Evolutionary conservation across 768 basidiomycete genomes (phyloP).

Genomic region (Tubosaeta sp.): DNA sequence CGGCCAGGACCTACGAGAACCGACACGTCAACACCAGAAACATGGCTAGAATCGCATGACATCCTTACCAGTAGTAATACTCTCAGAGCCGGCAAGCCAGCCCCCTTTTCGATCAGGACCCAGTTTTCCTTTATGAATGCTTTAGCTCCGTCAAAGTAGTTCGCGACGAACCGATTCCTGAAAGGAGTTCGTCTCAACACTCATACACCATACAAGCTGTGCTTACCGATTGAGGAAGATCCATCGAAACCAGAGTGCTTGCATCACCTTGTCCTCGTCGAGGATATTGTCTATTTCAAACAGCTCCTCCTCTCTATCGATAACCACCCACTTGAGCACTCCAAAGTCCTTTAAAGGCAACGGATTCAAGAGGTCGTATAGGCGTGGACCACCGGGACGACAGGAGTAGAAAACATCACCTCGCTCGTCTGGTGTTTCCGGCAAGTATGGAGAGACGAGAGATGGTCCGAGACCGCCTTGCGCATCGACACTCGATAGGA

Average conservation of each 20-base stretch:
- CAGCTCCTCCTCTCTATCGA: constrained; percentile 73
- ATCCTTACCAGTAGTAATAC: constrained; percentile 54
- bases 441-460: constrained; percentile 47
- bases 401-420: constrained; percentile 55
- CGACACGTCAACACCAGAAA: not conserved
- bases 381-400: constrained; percentile 58
- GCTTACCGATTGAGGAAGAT: constrained; percentile 57
- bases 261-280: constrained; percentile 77
- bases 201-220: not conserved
- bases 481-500: constrained; percentile 26
- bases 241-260: constrained; percentile 75
- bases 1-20: constrained; percentile 45
- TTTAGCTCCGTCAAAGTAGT: constrained; percentile 50
- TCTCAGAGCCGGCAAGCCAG: constrained; percentile 62
- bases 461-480: constrained; percentile 49
- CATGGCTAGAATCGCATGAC: not conserved
- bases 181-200: not conserved
- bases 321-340: constrained; percentile 60
- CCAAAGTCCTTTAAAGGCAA: constrained; percentile 61
- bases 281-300: constrained; percentile 66
- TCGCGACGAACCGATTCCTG: constrained; percentile 52
- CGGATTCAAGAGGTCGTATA: constrained; percentile 62
- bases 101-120: constrained; percentile 63
- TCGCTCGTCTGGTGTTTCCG: constrained; percentile 39
- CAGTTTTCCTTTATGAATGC: constrained; percentile 59